Conservation (phyloP, 371 early-diverging fungal species). For the Entomophthora muscae region DNA sequence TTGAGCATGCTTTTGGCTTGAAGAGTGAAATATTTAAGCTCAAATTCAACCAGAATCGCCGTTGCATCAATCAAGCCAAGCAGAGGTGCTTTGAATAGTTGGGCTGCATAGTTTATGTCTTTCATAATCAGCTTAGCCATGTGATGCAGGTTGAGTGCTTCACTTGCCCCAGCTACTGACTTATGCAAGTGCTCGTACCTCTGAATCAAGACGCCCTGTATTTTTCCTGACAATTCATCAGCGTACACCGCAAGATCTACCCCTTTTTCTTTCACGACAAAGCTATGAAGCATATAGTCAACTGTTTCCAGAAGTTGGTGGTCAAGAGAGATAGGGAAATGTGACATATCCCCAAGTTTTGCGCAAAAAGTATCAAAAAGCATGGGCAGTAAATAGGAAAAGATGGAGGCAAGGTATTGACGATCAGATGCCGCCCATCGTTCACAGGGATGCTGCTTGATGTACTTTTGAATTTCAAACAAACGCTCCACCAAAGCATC, state of each 20-base stretch:
- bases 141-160: background rate
- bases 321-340: background rate
- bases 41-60: background rate
- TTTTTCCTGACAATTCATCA: background rate
- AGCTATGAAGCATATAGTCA: background rate
- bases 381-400: background rate
- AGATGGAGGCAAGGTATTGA: background rate
- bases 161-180: constrained; percentile 3
- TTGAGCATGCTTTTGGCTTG: constrained; percentile 5
- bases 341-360: background rate
- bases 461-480: background rate
- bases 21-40: constrained; percentile 4
- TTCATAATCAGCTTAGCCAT: constrained; percentile 8
- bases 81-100: background rate
- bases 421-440: constrained; percentile 1
- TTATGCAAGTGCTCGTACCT: constrained; percentile 1
- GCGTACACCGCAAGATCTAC: background rate
- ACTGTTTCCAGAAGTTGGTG: background rate
- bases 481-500: background rate
- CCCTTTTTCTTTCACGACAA: background rate
- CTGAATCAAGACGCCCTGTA: background rate
- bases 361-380: background rate
- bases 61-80: constrained; percentile 1
- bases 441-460: background rate
- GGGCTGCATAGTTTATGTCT: background rate